Conservation (phyloP, 2,329 filamentous ascomycete genomes). For the Penicillium sp. region DNA sequence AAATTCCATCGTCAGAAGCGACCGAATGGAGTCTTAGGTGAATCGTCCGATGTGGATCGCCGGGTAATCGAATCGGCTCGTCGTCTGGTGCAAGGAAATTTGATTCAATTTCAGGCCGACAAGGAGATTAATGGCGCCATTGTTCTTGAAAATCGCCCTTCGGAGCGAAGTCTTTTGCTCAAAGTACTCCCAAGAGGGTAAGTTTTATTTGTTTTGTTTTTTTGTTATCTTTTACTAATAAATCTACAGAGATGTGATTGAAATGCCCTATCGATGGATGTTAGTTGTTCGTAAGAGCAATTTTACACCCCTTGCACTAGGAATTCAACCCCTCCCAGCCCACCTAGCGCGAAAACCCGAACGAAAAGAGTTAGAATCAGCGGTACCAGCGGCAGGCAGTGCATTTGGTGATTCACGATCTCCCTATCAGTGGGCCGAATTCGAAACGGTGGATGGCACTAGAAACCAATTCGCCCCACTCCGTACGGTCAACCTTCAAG, state of each 20-base stretch:
- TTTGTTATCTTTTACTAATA: constrained; percentile 6
- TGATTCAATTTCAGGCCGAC: constrained; percentile 82
- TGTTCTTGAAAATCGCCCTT: constrained; percentile 75
- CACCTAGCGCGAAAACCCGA: constrained; percentile 53
- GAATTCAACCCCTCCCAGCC: constrained; percentile 48
- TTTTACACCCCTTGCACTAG: constrained; percentile 46
- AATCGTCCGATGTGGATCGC: constrained; percentile 67
- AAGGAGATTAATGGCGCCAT: constrained; percentile 88
- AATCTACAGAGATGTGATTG: constrained; percentile 47
- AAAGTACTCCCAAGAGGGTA: constrained; percentile 84
- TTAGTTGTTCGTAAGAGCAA: constrained; percentile 51
- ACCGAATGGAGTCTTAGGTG: constrained; percentile 69
- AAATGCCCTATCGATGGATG: constrained; percentile 59
- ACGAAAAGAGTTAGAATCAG: constrained; percentile 57
- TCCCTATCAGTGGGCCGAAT: constrained; percentile 73
- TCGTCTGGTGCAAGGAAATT: constrained; percentile 67
- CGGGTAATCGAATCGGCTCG: constrained; percentile 67
- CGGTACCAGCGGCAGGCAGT: constrained; percentile 64
- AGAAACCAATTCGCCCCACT: constrained; percentile 58
- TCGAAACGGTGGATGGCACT: constrained; percentile 59
- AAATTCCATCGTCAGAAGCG: constrained; percentile 90
- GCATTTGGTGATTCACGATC: constrained; percentile 58
- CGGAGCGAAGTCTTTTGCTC: constrained; percentile 73
- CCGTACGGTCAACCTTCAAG: constrained; percentile 66
- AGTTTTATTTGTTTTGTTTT: constrained; percentile 35